These are phyloP conservation scores for Kitagawia praeruptora DNA, from an alignment of 129 eudicot species.

Conservation along the genomic window DNA sequence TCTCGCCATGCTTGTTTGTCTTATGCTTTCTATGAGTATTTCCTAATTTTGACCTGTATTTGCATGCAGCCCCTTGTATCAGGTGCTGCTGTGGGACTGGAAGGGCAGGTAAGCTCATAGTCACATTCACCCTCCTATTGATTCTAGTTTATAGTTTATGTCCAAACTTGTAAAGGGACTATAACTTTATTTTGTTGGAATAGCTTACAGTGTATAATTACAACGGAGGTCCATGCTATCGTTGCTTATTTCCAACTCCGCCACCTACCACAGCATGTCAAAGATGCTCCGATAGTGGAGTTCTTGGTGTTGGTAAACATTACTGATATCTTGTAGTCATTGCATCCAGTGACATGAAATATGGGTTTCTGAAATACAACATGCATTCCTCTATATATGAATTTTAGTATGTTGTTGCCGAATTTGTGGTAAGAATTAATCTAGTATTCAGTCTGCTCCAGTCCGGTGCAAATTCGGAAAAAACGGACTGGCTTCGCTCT, in stretches of 20 bases:
- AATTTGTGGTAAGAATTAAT: too few relatives aligned
- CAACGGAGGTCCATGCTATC: constrained; percentile 95
- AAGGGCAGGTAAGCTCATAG: constrained; percentile 67
- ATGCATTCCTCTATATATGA: background rate
- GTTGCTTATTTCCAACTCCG: constrained; percentile 91
- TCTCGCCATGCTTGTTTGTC: background rate
- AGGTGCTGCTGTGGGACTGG: constrained; percentile 97
- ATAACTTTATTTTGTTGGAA: constrained; percentile 9
- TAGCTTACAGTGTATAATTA: constrained; percentile 96
- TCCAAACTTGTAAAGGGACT: constrained; percentile 1
- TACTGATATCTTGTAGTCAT: background rate
- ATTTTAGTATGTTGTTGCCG: background rate
- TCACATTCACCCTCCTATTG: background rate
- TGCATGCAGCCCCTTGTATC: constrained; percentile 87
- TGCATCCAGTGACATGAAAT: background rate
- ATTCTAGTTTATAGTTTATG: background rate
- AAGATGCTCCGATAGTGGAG: constrained; percentile 97
- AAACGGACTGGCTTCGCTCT: too few relatives aligned
- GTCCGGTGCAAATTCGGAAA: too few relatives aligned
- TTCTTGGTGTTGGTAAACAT: constrained; percentile 83
- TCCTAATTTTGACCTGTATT: constrained; percentile 8
- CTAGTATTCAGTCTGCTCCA: too few relatives aligned
- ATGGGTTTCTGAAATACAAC: background rate
- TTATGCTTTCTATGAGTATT: background rate
- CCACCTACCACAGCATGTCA: constrained; percentile 95